Base-by-base conservation (phyloP, 495 filamentous ascomycete species). In the Immersiella caudata region DNA sequence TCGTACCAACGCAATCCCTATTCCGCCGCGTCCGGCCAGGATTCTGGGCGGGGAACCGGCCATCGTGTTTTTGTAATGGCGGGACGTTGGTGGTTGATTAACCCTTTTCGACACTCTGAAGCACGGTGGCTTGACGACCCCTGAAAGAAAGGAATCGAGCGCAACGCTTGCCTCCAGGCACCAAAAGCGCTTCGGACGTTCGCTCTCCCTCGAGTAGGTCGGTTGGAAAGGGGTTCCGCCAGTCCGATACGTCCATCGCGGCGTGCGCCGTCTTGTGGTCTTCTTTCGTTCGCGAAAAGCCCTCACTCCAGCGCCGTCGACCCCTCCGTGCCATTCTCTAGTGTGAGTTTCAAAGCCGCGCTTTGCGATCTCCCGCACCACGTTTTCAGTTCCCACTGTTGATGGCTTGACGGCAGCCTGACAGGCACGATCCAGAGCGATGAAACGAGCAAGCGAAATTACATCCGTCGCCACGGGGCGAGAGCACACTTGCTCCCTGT, bases 391-490 rank as follows among this genome's bases (percentile, higher is more conserved):
- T 46, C 40, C 40, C 40, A 46, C 40, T 12, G 40, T 46, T 12
- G 40, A 12, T 46, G 40, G 40, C 40, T 46, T 18, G 40, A 46
- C 40, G 40, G 40, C 5, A 46, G 5, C 5, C 14, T 46, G 40
- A 46, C 40, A 46, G 40, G 40, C 40, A 21, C 59, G 59, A 63
- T 59, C 58, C 62, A 63, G 35, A 60, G 27, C 61, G 36, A 50
- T 70, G 71, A 73, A 73, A 70, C 71, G 35, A 49, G 40, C 60
- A 77, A 77, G 73, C 75, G 75, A 77, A 72, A 77, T 77, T 75
- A 67, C 73, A 68, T 54, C 75, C 73, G 70, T 60, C 60, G 64
- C 73, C 63, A 70, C 73, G 72, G 72, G 56, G 60, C 64, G 54
- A 46, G 29, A n/a, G 25, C 50, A 68, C 71, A 67, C 68, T 54